A percentile compares a stretch with the other conserved stretches of the same genome.
Conservation (phyloP, 371 early-diverging fungal genomes). For the Mortierella sp. region DNA sequence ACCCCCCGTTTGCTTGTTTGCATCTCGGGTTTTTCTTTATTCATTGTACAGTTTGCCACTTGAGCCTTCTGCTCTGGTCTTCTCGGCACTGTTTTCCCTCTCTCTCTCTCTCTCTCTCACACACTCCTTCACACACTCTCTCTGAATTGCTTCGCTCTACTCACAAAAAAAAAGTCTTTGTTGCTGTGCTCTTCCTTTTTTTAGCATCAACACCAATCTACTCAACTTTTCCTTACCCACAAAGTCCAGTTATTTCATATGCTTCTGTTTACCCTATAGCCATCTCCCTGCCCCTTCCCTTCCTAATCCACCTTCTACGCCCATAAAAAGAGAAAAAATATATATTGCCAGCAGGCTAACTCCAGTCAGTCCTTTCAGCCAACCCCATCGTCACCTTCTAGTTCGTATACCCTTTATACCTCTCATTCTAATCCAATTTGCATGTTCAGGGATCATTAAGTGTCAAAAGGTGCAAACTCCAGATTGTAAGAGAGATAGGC, state of each 20-base stretch:
- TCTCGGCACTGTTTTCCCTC: constrained; percentile 23
- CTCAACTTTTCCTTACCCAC: neutral
- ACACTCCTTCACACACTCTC: neutral
- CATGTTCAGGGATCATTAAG: constrained; percentile 26
- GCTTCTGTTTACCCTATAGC: constrained; percentile 42
- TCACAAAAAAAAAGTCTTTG: too few relatives aligned
- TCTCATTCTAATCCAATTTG: constrained; percentile 9
- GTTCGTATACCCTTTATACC: neutral
- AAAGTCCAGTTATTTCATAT: constrained; percentile 20
- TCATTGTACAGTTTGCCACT: constrained; percentile 27
- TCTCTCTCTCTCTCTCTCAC: neutral
- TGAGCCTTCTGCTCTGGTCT: constrained; percentile 45
- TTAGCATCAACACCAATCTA: neutral
- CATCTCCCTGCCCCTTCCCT: constrained; percentile 9
- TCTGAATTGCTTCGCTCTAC: neutral
- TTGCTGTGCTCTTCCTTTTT: neutral
- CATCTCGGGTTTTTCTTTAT: constrained; percentile 43
- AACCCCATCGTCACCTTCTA: neutral
- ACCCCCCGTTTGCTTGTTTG: constrained; percentile 45
- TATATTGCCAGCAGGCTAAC: neutral
- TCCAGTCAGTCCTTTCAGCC: neutral
- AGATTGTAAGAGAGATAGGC: constrained; percentile 15
- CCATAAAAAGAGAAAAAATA: constrained; percentile 10
- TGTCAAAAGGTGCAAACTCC: constrained; percentile 20
- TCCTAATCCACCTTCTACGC: constrained; percentile 15